phyloP scores from a whole-genome alignment of 2,329 filamentous ascomycete genomes.

The Aspergillus fumigatus region DNA sequence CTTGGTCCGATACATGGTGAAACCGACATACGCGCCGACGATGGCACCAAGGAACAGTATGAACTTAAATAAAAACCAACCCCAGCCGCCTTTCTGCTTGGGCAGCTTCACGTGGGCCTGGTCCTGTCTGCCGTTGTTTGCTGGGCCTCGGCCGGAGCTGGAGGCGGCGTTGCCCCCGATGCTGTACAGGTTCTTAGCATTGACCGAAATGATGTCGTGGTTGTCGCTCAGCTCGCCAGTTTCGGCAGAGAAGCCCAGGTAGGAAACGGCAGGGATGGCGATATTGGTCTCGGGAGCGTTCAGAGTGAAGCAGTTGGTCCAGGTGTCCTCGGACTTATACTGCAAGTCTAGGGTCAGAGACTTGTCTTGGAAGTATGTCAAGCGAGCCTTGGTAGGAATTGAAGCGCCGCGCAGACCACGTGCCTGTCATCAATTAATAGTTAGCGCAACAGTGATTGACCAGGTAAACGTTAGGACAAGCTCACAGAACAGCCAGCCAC shows the following conservation, averaged over 20 bases:
- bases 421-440: conserved; percentile 45
- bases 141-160: conserved; percentile 18
- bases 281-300: conserved; percentile 58
- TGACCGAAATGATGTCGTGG: conserved; percentile 88
- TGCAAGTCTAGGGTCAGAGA: conserved; percentile 83
- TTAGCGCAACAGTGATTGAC: not conserved
- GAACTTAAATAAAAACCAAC: conserved; percentile 75
- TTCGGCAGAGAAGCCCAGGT: conserved; percentile 64
- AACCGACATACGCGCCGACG: conserved; percentile 78
- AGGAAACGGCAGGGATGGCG: conserved; percentile 69
- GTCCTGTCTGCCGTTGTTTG: conserved; percentile 21
- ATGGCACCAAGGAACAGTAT: conserved; percentile 67
- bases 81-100: conserved; percentile 50
- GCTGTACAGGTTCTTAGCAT: conserved; percentile 83
- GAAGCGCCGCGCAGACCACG: conserved; percentile 78
- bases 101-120: conserved; percentile 14
- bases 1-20: conserved; percentile 69
- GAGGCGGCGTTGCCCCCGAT: conserved; percentile 19
- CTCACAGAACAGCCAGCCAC: conserved; percentile 82
- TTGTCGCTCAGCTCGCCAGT: conserved; percentile 96
- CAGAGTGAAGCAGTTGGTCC: conserved; percentile 82
- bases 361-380: conserved; percentile 98
- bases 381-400: conserved; percentile 74
- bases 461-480: no score
- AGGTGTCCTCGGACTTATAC: conserved; percentile 86